These are phyloP conservation scores for Corrigiola litoralis DNA, from an alignment of 179 eudicot genomes.

Conservation along the genomic window DNA sequence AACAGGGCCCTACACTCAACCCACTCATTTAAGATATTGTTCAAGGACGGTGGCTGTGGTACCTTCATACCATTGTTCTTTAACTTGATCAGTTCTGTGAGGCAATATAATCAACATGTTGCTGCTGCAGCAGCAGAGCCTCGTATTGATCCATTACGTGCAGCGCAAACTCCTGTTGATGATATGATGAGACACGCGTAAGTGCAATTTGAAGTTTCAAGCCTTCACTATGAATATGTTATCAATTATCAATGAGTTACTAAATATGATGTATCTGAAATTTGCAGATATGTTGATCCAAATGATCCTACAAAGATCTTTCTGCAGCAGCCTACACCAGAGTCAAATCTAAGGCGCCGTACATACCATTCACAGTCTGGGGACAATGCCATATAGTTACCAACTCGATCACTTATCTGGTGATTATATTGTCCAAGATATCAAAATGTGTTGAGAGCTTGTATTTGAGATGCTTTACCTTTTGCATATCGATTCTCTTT, in stretches of 20 bases:
- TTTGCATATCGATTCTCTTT: too few species aligned
- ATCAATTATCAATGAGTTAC: background rate
- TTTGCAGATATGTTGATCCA: constrained; percentile 86
- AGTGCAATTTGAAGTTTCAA: constrained; percentile 18
- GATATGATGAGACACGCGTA: constrained; percentile 99
- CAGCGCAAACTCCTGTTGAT: constrained; percentile 95
- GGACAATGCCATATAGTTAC: constrained; percentile 33
- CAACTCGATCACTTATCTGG: background rate
- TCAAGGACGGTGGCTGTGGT: constrained; percentile 99
- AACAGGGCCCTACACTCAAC: constrained; percentile 83
- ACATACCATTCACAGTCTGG: constrained; percentile 58
- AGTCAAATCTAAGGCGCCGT: constrained; percentile 82
- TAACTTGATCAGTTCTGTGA: constrained; percentile 64
- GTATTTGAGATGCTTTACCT: too few species aligned
- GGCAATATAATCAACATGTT: constrained; percentile 68
- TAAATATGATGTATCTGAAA: background rate
- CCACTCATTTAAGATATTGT: constrained; percentile 85
- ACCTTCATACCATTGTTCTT: constrained; percentile 86
- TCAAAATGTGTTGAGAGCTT: too few species aligned
- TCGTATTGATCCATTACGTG: constrained; percentile 72
- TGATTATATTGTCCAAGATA: too few species aligned
- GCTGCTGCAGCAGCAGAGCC: constrained; percentile 37
- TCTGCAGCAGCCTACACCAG: constrained; percentile 88
- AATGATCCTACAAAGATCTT: constrained; percentile 90
- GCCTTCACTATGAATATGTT: background rate